Evolutionary conservation across 2,329 filamentous ascomycete genomes (phyloP), one percentile per base, ranked within the genome.

Genomic region (Pezizomycotina sp.): DNA sequence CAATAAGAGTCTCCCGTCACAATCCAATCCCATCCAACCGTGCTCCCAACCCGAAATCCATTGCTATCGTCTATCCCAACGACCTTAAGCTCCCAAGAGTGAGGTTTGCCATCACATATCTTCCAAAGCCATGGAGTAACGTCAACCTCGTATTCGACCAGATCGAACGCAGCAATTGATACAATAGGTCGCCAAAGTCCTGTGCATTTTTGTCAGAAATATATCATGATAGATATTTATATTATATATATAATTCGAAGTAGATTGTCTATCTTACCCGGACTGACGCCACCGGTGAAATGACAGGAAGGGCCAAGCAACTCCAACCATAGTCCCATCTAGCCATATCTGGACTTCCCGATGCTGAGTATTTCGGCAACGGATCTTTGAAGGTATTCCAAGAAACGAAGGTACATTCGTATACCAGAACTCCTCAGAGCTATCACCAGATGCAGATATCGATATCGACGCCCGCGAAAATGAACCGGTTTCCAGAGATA

Each of bases 351-450:
- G 78, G 1, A 86, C 65, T 58, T 89, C 81, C 14, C 80, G 71
- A 54, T 78, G 86, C 1, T 78, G 71, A 4, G 74, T 74, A 48
- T 69, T 70, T 0, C 77, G 79, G 15, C 69, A 69, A 0, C 81
- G 61, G 2, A 5, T 57, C 55, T 4, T 64, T 60, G 52, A 83
- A 84, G 3, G 66, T 64, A 22, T 63, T 45, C 3, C 61, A 62
- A 45, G 73, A 66, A 6, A 66, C 68, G 73, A 65, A 2, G 77
- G 66, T 1, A 81, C 72, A 50, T 84, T 86, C 39, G 66, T 68
- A 73, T 77, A 89, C 79, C 80, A 89, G 51, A 86, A 86, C 54
- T 89, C 81, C 57, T 89, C 81, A n/a, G 63, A 58, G 1, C 65
- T 65, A 54, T 89, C 80, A 1, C 78, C 81, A 47, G 73, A 80